phyloP scores from a whole-genome alignment of 768 basidiomycete genomes.

The Strobilomyces dryophilus region DNA sequence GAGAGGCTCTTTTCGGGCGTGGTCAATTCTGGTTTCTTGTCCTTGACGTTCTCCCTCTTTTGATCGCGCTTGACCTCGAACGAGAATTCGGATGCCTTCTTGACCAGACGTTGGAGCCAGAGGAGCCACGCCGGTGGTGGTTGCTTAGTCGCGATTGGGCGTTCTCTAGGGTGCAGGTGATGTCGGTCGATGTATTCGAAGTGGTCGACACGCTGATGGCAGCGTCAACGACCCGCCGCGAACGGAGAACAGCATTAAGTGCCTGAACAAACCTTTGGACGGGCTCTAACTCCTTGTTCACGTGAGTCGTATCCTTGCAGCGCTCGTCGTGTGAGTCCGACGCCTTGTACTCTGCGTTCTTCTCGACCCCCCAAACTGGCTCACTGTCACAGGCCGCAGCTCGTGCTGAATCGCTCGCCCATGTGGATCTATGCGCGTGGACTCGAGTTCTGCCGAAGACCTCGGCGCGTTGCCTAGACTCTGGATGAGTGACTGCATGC shows the following conservation, averaged over 20 bases:
- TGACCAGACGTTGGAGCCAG: slow-evolving; percentile 54
- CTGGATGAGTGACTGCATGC: slow-evolving; percentile 65
- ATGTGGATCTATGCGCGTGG: slow-evolving; percentile 30
- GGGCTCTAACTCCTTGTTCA: slow-evolving; percentile 83
- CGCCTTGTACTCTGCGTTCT: no score
- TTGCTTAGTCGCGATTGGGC: slow-evolving; percentile 31
- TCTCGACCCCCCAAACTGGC: no score
- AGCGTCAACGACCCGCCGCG: slow-evolving; percentile 1
- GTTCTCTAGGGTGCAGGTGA: slow-evolving; percentile 61
- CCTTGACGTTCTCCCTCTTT: slow-evolving; percentile 35
- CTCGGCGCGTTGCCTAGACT: slow-evolving; percentile 56
- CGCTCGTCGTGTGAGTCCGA: slow-evolving; percentile 32
- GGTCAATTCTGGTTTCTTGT: slow-evolving; percentile 38
- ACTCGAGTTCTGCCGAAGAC: slow-evolving; percentile 54
- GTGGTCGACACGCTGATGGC: slow-evolving; percentile 83
- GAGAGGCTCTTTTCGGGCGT: slow-evolving; percentile 46
- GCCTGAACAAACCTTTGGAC: slow-evolving; percentile 94
- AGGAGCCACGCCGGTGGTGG: slow-evolving; percentile 43
- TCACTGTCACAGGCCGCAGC: no score
- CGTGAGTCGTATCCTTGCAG: slow-evolving; percentile 44
- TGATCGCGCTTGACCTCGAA: slow-evolving; percentile 60
- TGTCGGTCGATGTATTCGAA: slow-evolving; percentile 74
- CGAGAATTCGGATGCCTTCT: slow-evolving; percentile 76
- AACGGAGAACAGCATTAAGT: slow-evolving; percentile 8
- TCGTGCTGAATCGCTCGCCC: no score